Evolutionary conservation across 163 green algal species (phyloP).

Genomic region (Chlamydomonas reinhardtii): DNA sequence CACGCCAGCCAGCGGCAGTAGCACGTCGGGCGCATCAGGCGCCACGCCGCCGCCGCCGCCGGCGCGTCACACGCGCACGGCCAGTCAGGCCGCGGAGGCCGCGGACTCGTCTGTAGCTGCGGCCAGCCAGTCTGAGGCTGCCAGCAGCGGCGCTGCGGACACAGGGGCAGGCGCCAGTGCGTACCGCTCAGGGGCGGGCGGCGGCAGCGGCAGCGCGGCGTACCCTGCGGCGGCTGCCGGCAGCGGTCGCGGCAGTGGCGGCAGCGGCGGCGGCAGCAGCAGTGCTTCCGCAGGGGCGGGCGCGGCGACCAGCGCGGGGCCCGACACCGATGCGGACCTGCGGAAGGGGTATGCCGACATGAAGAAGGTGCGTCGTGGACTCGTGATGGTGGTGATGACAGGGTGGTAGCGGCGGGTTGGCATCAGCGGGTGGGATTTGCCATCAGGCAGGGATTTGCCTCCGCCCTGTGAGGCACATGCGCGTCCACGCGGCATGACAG

Average conservation of each 20-base stretch:
- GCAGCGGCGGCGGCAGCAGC: neutral
- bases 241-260: neutral
- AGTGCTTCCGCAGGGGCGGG: neutral
- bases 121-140: neutral
- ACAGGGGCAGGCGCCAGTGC: too few relatives aligned
- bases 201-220: too few relatives aligned
- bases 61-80: neutral
- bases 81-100: neutral
- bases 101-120: neutral
- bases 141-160: neutral
- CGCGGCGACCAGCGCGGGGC: neutral
- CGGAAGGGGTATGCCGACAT: slow-evolving; percentile 52
- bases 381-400: too few relatives aligned
- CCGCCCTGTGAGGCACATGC: neutral
- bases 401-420: neutral
- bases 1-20: neutral
- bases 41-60: too few relatives aligned
- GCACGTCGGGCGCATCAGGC: too few relatives aligned
- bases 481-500: too few relatives aligned
- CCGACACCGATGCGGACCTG: neutral
- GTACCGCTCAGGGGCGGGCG: too few relatives aligned
- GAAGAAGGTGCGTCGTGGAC: slow-evolving; percentile 29
- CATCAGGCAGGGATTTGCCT: neutral
- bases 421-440: too few relatives aligned
- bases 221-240: too few relatives aligned